Evolutionary conservation across 2,329 filamentous ascomycete genomes (phyloP).

Genomic region (Xylariaceae sp.): DNA sequence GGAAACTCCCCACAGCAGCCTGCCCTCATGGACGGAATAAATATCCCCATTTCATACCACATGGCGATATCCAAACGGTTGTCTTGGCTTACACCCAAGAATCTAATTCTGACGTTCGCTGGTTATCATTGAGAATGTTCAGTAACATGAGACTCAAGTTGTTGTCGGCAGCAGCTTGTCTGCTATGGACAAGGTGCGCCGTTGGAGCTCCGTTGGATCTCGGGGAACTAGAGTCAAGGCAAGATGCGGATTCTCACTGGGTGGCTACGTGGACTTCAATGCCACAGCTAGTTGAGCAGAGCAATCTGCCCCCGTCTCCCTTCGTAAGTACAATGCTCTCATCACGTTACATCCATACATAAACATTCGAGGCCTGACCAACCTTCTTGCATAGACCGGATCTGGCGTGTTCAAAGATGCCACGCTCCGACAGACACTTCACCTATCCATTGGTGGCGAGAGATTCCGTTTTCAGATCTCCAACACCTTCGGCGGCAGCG

Average conservation of each 20-base stretch:
- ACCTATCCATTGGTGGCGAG: conserved; percentile 61
- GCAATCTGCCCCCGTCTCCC: conserved; percentile 65
- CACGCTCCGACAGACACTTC: conserved; percentile 71
- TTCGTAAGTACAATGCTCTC: conserved; percentile 54
- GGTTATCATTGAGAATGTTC: conserved; percentile 16
- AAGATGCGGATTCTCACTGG: conserved; percentile 58
- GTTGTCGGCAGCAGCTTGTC: conserved; percentile 27
- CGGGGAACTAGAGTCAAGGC: conserved; percentile 18
- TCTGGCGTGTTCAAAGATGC: conserved; percentile 64
- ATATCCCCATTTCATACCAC: conserved; percentile 10
- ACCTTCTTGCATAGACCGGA: conserved; percentile 40
- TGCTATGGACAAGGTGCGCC: conserved; percentile 29
- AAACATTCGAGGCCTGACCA: neutral
- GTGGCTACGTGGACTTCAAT: conserved; percentile 70
- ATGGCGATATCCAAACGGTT: neutral
- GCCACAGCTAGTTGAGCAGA: conserved; percentile 68
- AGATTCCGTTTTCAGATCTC: conserved; percentile 68
- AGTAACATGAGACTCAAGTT: conserved; percentile 27
- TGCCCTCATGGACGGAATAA: conserved; percentile 5
- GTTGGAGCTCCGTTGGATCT: conserved; percentile 23
- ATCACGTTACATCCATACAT: neutral
- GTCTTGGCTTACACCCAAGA: neutral
- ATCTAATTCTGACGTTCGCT: neutral
- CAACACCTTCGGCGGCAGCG: conserved; percentile 68
- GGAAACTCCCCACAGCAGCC: conserved; percentile 8